These are phyloP conservation scores for Ilex asprella DNA, from an alignment of 257 asterid genomes.

Conservation along the genomic window DNA sequence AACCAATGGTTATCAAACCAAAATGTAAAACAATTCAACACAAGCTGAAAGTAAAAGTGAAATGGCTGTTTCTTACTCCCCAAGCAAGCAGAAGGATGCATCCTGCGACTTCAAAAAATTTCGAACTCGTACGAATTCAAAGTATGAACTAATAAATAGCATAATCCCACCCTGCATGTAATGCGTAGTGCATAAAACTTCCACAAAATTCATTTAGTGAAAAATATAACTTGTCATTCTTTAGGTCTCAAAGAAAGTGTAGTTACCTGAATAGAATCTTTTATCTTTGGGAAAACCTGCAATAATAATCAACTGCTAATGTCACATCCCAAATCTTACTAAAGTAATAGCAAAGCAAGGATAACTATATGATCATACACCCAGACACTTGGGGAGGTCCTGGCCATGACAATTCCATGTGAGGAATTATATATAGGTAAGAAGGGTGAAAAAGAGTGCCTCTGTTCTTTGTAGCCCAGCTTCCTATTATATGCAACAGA, in stretches of 20 bases:
- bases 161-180: conserved; percentile 69
- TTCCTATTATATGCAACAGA: no score
- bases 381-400: no score
- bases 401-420: no score
- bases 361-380: no score
- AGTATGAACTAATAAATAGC: conserved; percentile 83
- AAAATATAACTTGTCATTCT: not conserved
- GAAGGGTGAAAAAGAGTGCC: no score
- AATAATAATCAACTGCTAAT: conserved; percentile 7
- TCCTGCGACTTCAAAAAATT: conserved; percentile 75
- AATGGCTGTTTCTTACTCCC: conserved; percentile 58
- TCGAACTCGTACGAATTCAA: conserved; percentile 80
- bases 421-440: no score
- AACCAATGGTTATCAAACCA: conserved; percentile 1
- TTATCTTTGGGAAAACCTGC: conserved; percentile 87
- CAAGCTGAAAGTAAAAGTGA: not conserved
- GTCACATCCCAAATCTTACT: no score
- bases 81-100: conserved; percentile 80
- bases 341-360: no score
- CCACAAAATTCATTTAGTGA: no score
- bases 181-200: not conserved
- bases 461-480: no score
- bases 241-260: not conserved
- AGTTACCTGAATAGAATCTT: conserved; percentile 74
- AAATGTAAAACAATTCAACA: not conserved